Base-by-base conservation (phyloP, 1,284 basidiomycete species). In the Cutaneotrichosporon sp. region DNA sequence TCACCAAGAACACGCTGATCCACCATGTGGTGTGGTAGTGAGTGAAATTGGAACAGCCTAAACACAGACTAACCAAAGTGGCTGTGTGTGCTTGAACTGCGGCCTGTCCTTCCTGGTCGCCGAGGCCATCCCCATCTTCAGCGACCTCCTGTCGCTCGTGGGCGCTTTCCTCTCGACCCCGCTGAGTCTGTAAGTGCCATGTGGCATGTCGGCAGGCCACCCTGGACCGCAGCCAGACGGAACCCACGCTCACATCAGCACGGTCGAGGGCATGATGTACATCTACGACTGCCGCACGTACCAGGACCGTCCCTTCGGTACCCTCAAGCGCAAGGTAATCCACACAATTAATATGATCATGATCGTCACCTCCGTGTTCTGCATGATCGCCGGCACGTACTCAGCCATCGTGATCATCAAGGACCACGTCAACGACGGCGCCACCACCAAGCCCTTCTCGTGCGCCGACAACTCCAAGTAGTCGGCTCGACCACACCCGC, bases 21-120 rank as follows among this genome's bases (percentile, higher is more conserved):
- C 87, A 87, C 49, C 87, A 86, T 85, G 65, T 74, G 18, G 76
- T 81, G 3, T 88, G 87, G 87, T 74, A 22, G 80, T 83, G 25
- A 76, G 80, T 2, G 9, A 4, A 6, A 20, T 50, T 8, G 18
- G 5, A 22, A 8, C 7, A 43, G n/a, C 3, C 11, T 13, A 20
- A 20, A 5, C 5, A 5, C 11, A 20, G 42, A 9, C 43, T 46
- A 13, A 46, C 43, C 20, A 20, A 43, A 56, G 54, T 24, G 36
- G 38, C 72, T 78, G 85, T 22, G 83, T 83, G 16, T 16, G 58
- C 58, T 50, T 58, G 24, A 58, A 58, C 18, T 47, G 52, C 11
- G 42, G 29, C 22, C 43, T 67, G 1, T 59, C 64, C 18, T 68
- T 57, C 53, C 54, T 67, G 25, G 58, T 67, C 42, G 64, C 65